Percentiles rank a stretch among this genome's conserved stretches.
These are phyloP conservation scores for Chaetomium olivaceum DNA, from an alignment of 2,329 filamentous ascomycete genomes.

Conservation along the genomic window DNA sequence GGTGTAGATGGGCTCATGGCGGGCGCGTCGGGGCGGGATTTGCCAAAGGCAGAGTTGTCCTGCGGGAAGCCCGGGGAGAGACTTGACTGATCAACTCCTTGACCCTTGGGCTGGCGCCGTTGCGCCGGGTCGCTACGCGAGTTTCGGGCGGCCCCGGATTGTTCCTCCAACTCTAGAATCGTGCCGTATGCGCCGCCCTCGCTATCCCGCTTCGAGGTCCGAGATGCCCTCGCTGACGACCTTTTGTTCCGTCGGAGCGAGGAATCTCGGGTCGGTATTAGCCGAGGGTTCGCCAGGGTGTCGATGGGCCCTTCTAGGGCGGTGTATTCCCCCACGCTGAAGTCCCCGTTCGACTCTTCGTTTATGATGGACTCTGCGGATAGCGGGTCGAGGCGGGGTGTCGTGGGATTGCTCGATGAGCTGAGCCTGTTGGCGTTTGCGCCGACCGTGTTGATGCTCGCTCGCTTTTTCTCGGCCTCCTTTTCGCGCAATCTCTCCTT, in stretches of 20 bases:
- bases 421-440: constrained; percentile 44
- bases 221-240: constrained; percentile 51
- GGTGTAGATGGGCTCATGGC: constrained; percentile 29
- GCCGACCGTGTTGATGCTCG: constrained; percentile 45
- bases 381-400: constrained; percentile 49
- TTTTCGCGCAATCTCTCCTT: constrained; percentile 65
- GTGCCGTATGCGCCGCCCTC: constrained; percentile 44
- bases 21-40: constrained; percentile 22
- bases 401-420: constrained; percentile 35
- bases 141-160: constrained; percentile 18
- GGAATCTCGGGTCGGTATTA: constrained; percentile 68
- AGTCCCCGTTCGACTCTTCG: constrained; percentile 52
- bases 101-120: constrained; percentile 19
- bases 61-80: constrained; percentile 29
- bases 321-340: constrained; percentile 35
- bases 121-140: constrained; percentile 24
- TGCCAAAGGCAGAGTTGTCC: constrained; percentile 23
- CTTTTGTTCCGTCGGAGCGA: constrained; percentile 64
- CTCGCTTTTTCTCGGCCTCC: constrained; percentile 61
- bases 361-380: constrained; percentile 56
- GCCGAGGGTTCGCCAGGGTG: constrained; percentile 45
- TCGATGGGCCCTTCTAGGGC: constrained; percentile 24
- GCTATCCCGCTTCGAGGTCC: constrained; percentile 51
- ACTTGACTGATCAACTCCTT: constrained; percentile 28
- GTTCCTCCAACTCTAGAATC: constrained; percentile 37